A percentile compares a stretch with the other conserved stretches of the same genome.
These are phyloP conservation scores for Backusella westeae DNA, from an alignment of 192 early-diverging fungal genomes.

Conservation along the genomic window DNA sequence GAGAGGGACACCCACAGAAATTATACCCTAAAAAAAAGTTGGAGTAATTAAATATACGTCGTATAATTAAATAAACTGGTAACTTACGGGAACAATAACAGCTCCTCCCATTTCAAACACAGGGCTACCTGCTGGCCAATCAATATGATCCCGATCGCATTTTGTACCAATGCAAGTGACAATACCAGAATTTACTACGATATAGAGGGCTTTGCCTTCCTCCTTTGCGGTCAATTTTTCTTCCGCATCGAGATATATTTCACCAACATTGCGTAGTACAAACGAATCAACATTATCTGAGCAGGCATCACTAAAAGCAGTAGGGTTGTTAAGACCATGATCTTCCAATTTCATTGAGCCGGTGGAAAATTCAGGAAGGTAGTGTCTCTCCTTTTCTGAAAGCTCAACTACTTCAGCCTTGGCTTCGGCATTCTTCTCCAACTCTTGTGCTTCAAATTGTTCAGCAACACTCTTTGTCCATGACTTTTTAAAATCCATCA, in stretches of 20 bases:
- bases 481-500: slow-evolving; percentile 39
- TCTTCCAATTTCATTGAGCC: slow-evolving; percentile 34
- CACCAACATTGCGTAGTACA: slow-evolving; percentile 34
- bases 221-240: neutral
- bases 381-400: slow-evolving; percentile 25
- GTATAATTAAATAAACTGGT: neutral
- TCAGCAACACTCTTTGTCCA: slow-evolving; percentile 20
- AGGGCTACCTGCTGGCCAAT: slow-evolving; percentile 29
- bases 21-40: slow-evolving; percentile 40
- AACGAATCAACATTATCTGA: slow-evolving; percentile 19
- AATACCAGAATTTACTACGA: slow-evolving; percentile 36
- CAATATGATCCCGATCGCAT: slow-evolving; percentile 30
- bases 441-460: neutral
- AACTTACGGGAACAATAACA: slow-evolving; percentile 51
- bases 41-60: neutral
- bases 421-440: neutral
- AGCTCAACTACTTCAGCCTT: slow-evolving; percentile 25
- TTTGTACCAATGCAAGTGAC: slow-evolving; percentile 35
- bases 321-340: slow-evolving; percentile 26
- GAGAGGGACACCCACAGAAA: slow-evolving; percentile 50
- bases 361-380: slow-evolving; percentile 29
- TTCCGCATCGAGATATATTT: slow-evolving; percentile 18
- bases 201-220: slow-evolving; percentile 9
- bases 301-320: slow-evolving; percentile 26
- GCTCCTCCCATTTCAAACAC: slow-evolving; percentile 58